Percentiles rank a stretch among this genome's conserved stretches.
These are phyloP conservation scores for Chlorella sp. DNA, from an alignment of 139 green algal species.

Conservation along the genomic window DNA sequence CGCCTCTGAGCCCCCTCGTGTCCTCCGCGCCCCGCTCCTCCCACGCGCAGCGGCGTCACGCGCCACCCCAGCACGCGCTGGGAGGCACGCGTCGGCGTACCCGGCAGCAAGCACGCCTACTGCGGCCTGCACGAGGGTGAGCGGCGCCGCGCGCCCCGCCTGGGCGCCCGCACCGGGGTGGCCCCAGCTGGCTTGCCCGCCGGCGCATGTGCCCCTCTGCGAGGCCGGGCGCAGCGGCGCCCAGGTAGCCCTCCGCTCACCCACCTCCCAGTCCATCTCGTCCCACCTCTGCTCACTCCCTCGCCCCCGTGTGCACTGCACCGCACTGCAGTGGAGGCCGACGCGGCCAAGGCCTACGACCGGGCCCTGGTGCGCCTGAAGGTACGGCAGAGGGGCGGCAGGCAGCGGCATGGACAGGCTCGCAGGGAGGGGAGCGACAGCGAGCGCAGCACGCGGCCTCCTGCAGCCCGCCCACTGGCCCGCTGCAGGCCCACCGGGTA, in stretches of 20 bases:
- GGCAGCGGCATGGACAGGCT: neutral
- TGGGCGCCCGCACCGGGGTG: too few relatives aligned
- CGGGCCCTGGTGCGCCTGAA: conserved; percentile 51
- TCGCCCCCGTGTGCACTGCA: too few relatives aligned
- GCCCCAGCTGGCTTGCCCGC: neutral
- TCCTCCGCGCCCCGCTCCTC: too few relatives aligned
- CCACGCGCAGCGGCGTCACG: conserved; percentile 85
- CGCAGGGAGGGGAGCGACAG: neutral
- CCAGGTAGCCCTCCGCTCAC: neutral
- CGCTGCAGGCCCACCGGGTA: neutral
- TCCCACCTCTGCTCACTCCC: neutral
- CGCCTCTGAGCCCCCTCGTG: too few relatives aligned
- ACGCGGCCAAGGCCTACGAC: conserved; percentile 72
- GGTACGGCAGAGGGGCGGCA: neutral
- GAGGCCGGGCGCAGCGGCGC: neutral
- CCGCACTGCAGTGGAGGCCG: too few relatives aligned
- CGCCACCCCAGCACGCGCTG: conserved; percentile 82
- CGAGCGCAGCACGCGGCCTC: neutral
- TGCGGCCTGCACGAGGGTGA: conserved; percentile 74
- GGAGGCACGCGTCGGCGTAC: conserved; percentile 87
- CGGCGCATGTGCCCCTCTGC: neutral
- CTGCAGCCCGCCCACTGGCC: neutral
- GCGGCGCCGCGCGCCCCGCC: neutral
- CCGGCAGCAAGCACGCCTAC: conserved; percentile 90
- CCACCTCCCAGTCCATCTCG: neutral